Evolutionary conservation across 1,139 yeast species (phyloP).

Genomic region (Saccharomyces hybrid): DNA sequence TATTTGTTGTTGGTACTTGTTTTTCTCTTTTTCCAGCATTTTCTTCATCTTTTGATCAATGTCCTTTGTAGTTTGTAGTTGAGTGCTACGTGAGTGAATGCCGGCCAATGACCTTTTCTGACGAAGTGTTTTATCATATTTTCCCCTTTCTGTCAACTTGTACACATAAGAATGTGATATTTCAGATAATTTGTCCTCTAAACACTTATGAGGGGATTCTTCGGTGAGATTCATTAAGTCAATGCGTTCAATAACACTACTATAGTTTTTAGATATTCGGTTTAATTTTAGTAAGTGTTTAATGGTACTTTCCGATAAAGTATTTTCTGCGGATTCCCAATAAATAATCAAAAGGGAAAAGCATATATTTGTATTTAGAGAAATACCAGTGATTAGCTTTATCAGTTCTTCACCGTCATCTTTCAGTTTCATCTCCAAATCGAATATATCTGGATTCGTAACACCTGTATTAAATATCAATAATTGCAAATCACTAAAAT

Average conservation of each 20-base stretch:
- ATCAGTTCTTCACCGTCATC: slow-evolving; percentile 32
- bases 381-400: slow-evolving; percentile 32
- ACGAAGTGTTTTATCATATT: slow-evolving; percentile 13
- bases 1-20: slow-evolving; percentile 11
- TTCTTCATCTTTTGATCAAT: slow-evolving; percentile 26
- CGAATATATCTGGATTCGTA: slow-evolving; percentile 29
- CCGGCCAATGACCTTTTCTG: slow-evolving; percentile 17
- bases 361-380: slow-evolving; percentile 30
- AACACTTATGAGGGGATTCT: slow-evolving; percentile 19
- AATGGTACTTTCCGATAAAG: slow-evolving; percentile 16
- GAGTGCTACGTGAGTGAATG: slow-evolving; percentile 3
- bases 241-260: slow-evolving; percentile 20
- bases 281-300: slow-evolving; percentile 21
- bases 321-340: slow-evolving; percentile 35
- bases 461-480: slow-evolving; percentile 36
- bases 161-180: slow-evolving; percentile 20
- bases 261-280: slow-evolving; percentile 23
- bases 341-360: slow-evolving; percentile 32
- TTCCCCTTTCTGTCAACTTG: slow-evolving; percentile 28
- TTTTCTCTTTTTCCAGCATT: slow-evolving; percentile 23
- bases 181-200: slow-evolving; percentile 20
- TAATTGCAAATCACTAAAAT: slow-evolving; percentile 28
- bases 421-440: slow-evolving; percentile 29
- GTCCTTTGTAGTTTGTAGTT: slow-evolving; percentile 11
- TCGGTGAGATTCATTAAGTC: slow-evolving; percentile 25